A percentile compares a stretch with the other conserved stretches of the same genome.
These are phyloP conservation scores for Nannizziopsis arthrosporioides DNA, from an alignment of 2,329 filamentous ascomycete species.

Conservation along the genomic window DNA sequence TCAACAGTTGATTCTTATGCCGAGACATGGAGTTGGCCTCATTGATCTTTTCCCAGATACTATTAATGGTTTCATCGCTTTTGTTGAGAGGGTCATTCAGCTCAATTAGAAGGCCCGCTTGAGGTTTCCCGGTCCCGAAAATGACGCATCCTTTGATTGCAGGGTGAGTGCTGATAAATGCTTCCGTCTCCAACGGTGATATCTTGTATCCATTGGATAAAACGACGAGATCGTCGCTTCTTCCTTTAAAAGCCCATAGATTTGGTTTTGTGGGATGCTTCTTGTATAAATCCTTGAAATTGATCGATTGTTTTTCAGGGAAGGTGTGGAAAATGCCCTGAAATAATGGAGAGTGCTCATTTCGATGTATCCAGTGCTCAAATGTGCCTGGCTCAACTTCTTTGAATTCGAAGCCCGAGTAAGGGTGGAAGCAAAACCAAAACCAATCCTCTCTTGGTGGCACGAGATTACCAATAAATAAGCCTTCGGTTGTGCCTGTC, in stretches of 20 bases:
- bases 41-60: conserved; percentile 4
- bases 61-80: conserved; percentile 9
- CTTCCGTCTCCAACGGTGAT: conserved; percentile 16
- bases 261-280: conserved; percentile 8
- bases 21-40: conserved; percentile 2
- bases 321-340: too few species aligned
- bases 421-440: too few species aligned
- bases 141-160: conserved; percentile 13
- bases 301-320: too few species aligned
- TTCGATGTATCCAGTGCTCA: too few species aligned
- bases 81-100: background rate
- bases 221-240: conserved; percentile 14
- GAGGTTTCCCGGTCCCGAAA: conserved; percentile 15
- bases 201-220: conserved; percentile 14
- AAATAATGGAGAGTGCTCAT: too few species aligned
- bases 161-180: conserved; percentile 11
- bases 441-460: too few species aligned
- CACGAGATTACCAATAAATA: too few species aligned
- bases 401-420: too few species aligned
- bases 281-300: too few species aligned
- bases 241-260: conserved; percentile 11
- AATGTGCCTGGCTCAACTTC: too few species aligned
- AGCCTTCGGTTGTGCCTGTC: too few species aligned
- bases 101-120: conserved; percentile 16
- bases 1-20: background rate